Evolutionary conservation across 2,329 filamentous ascomycete species (phyloP).

Genomic region (Ophiostoma fasciatum): DNA sequence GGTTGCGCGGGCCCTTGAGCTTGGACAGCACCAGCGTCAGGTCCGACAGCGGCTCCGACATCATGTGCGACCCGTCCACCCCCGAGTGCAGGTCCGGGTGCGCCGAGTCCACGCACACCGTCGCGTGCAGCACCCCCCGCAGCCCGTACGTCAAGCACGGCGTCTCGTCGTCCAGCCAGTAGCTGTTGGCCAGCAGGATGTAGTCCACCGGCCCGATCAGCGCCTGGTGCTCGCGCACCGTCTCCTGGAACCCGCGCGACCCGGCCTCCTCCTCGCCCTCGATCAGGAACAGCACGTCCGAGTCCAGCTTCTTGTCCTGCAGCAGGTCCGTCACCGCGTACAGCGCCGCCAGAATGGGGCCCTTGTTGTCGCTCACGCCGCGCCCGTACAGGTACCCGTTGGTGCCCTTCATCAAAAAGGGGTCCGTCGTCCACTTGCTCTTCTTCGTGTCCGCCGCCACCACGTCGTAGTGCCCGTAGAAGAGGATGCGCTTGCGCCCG

Average conservation of each 20-base stretch:
- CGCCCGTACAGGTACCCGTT: slow-evolving; percentile 91
- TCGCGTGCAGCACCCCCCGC: slow-evolving; percentile 85
- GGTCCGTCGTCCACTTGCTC: slow-evolving; percentile 73
- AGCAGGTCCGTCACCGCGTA: slow-evolving; percentile 86
- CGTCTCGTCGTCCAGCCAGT: slow-evolving; percentile 94
- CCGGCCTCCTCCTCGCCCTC: slow-evolving; percentile 96
- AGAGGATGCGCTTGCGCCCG: slow-evolving; percentile 71
- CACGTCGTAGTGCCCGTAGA: slow-evolving; percentile 97
- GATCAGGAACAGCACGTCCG: slow-evolving; percentile 85
- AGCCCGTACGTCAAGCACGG: slow-evolving; percentile 92
- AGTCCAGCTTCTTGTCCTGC: slow-evolving; percentile 67
- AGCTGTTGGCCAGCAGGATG: slow-evolving; percentile 91
- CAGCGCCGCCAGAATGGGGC: slow-evolving; percentile 82
- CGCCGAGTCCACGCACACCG: slow-evolving; percentile 71
- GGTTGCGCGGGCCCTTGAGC: slow-evolving; percentile 67
- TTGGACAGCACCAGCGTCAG: slow-evolving; percentile 69
- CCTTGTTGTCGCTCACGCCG: slow-evolving; percentile 96
- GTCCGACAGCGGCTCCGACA: slow-evolving; percentile 86
- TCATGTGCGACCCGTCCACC: slow-evolving; percentile 83
- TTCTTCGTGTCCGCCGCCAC: slow-evolving; percentile 76
- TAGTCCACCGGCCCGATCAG: slow-evolving; percentile 86
- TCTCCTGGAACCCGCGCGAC: slow-evolving; percentile 77
- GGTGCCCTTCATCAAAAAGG: slow-evolving; percentile 76
- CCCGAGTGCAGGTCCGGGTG: slow-evolving; percentile 87
- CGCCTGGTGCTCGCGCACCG: slow-evolving; percentile 63